phyloP scores from a whole-genome alignment of 306 rosid genomes.

The Mimosa bimucronata region DNA sequence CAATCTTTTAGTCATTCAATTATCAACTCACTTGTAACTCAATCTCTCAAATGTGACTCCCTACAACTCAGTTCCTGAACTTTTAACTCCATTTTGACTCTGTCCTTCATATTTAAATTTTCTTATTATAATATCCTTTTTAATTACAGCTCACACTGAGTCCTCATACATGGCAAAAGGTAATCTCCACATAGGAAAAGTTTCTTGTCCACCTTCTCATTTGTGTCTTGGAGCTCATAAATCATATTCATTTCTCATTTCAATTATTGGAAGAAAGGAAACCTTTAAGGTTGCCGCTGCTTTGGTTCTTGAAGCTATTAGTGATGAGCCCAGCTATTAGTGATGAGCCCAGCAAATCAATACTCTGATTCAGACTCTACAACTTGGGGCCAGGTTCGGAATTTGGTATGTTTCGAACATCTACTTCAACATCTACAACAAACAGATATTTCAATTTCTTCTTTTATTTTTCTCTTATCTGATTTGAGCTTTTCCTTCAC shows the following conservation, averaged over 20 bases:
- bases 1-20: too few species aligned
- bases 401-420: constrained; percentile 78
- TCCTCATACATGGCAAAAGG: too few species aligned
- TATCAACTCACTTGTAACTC: too few species aligned
- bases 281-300: constrained; percentile 50
- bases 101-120: too few species aligned
- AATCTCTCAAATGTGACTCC: too few species aligned
- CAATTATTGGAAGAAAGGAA: constrained; percentile 26
- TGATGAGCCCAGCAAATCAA: constrained; percentile 41
- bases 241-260: constrained; percentile 38
- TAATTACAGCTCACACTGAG: too few species aligned
- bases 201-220: constrained; percentile 34
- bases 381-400: constrained; percentile 68
- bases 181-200: too few species aligned
- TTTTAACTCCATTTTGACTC: too few species aligned
- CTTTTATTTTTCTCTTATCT: neutral
- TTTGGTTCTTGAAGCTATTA: constrained; percentile 41
- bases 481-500: neutral
- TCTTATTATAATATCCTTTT: too few species aligned
- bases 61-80: too few species aligned
- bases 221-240: constrained; percentile 21
- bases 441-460: constrained; percentile 56
- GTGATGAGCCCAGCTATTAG: too few species aligned
- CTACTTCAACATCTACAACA: constrained; percentile 75
- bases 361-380: constrained; percentile 41